These are phyloP conservation scores for Pulveroboletus ravenelii DNA, from an alignment of 768 basidiomycete genomes.

Conservation along the genomic window DNA sequence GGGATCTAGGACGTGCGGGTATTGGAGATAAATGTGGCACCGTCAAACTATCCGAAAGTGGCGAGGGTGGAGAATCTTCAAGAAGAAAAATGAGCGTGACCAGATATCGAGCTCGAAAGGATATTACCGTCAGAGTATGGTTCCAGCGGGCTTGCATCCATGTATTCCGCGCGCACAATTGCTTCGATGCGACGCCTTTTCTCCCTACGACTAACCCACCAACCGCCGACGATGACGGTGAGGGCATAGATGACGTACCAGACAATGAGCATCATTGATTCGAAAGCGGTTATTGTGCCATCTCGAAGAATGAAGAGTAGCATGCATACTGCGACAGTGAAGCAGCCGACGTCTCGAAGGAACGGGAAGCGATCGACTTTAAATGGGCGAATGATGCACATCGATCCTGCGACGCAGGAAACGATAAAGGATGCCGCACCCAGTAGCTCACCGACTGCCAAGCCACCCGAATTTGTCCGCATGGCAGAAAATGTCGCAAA, in stretches of 20 bases:
- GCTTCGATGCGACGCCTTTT: constrained; percentile 43
- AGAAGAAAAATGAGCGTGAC: constrained; percentile 4
- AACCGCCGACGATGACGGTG: constrained; percentile 70
- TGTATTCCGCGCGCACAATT: constrained; percentile 55
- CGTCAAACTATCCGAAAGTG: constrained; percentile 8
- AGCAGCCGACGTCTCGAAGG: constrained; percentile 92
- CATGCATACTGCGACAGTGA: constrained; percentile 75
- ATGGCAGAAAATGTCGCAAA: constrained; percentile 96
- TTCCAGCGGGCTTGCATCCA: constrained; percentile 39
- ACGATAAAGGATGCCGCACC: constrained; percentile 96
- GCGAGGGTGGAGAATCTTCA: constrained; percentile 7
- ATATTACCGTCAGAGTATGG: constrained; percentile 65
- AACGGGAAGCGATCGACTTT: constrained; percentile 76
- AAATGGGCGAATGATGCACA: constrained; percentile 96
- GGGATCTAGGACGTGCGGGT: constrained; percentile 36
- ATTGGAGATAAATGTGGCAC: constrained; percentile 29
- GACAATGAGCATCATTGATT: constrained; percentile 64
- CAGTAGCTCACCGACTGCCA: constrained; percentile 92
- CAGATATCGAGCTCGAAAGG: constrained; percentile 10
- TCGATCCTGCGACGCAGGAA: constrained; percentile 94
- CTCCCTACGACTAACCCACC: constrained; percentile 64
- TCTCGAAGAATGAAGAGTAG: constrained; percentile 78
- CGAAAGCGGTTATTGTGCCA: constrained; percentile 60
- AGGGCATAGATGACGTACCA: constrained; percentile 76
- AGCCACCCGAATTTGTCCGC: constrained; percentile 73